Base-by-base conservation (phyloP, 2,329 filamentous ascomycete species). In the Neurospora sp. region DNA sequence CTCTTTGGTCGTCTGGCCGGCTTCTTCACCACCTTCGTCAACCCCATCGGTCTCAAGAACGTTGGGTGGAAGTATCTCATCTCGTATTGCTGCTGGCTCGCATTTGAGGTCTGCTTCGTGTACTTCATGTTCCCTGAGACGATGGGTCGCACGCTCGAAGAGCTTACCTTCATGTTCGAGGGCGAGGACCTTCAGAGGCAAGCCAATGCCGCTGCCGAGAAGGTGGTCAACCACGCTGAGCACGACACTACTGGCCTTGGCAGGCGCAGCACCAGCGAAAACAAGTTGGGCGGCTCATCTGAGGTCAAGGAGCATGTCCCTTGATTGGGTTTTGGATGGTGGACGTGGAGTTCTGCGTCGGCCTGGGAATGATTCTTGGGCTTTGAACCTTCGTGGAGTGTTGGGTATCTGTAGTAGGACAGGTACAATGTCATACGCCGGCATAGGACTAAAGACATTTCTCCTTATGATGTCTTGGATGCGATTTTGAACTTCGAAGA, bases 91-190 rank as follows among this genome's bases (percentile, higher is more conserved):
- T 72, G 71, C 72, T 75, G 73, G 73, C 73, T 75, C 23, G 73
- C 70, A 12, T 75, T 70, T 43, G 74, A 75, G 66, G 71, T 74
- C 12, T 66, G 67, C 36, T 74, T 74, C 41, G 73, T 74, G 36
- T 76, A 74, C 69, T 75, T 73, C 41, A 71, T 74, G 66, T 76
- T 74, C 69, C 76, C 76, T 23, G 76, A 77, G 70, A 77, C 76
- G 10, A 75, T 74, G 23, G 73, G 74, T 66, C 75, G 76, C 23
- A 77, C 76, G 4, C 74, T 77, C 8, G 76, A 77, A 66, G 76
- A 77, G 68, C 74, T 77, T 10, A 74, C 76, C 8, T 77, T 77
- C 69, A 71, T 78, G 66, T 78, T 78, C 68, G 77, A 78, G 73
- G 76, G 77, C 73, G 76, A 76, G 73, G 69, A 74, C 4, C 71